Base-by-base conservation (phyloP, 768 basidiomycete species). In the Lactifluus subvellereus region DNA sequence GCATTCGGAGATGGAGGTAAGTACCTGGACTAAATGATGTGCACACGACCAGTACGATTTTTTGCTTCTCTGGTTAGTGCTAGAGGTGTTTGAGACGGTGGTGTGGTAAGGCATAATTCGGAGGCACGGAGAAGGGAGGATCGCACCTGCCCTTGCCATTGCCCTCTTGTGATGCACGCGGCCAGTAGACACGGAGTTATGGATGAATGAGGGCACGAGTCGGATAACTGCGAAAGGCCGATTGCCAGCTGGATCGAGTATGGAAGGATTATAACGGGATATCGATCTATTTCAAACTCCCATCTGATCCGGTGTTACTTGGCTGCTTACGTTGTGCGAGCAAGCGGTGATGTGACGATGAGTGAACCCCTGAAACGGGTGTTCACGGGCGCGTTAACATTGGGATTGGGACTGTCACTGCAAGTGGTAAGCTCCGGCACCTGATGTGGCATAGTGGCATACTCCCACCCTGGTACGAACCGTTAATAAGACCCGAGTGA, bases 21-120 rank as follows among this genome's bases (percentile, higher is more conserved):
- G 95, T 97, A 66, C 97, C 89, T 11, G 96, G 96, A 70, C 92
- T 95, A 84, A 98, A 98, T 59, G 93, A 96, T 33, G 95, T 97
- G 72, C 97, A 99, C 51, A 94, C 97, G 64, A 99, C 93, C 66
- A 97, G 86, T 60, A 94, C 91, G 68, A 97, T 77, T n/a, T 93
- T 95, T 8, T 87, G 86, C 76, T 88, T 91, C 22, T 74, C 76
- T 8, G 84, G 71, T 70, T 88, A 82, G 22, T 78, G 82, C 48
- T 89, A 82, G 55, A 77, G 77, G 40, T 75, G 77, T 61, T 75
- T 71, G 52, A 91, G 82, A 59, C 87, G 86, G 69, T 88, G 81
- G 56, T 80, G 79, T 22, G 86, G 82, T 67, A 91, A 90, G 30
- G 79, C 69, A 69, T 91, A 91, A 68, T 84, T 78, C 49, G 81